phyloP scores from a whole-genome alignment of 2,329 filamentous ascomycete species.

The Fusarium fujikuroi region DNA sequence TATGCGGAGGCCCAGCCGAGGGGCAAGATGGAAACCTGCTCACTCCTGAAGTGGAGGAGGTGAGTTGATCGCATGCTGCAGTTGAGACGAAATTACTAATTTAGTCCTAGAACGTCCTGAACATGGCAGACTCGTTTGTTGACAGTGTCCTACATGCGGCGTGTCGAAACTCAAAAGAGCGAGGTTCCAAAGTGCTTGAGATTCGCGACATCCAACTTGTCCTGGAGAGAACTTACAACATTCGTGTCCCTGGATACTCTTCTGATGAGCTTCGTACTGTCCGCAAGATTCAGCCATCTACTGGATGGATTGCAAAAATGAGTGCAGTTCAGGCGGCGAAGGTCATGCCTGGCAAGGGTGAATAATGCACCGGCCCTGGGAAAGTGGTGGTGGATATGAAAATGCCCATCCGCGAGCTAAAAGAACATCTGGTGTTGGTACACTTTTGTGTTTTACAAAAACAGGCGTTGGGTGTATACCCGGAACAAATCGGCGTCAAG shows the following conservation, averaged over 20 bases:
- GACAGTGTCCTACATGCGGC: slow-evolving; percentile 89
- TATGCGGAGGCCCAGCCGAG: slow-evolving; percentile 82
- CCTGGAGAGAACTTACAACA: slow-evolving; percentile 87
- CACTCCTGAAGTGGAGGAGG: slow-evolving; percentile 95
- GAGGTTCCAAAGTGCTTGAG: slow-evolving; percentile 89
- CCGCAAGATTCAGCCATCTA: slow-evolving; percentile 88
- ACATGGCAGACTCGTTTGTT: slow-evolving; percentile 92
- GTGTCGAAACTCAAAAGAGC: slow-evolving; percentile 92
- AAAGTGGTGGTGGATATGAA: background rate
- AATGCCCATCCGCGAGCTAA: background rate
- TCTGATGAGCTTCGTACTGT: slow-evolving; percentile 95
- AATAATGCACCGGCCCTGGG: slow-evolving; percentile 47
- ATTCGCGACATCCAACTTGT: slow-evolving; percentile 87
- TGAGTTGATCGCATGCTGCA: slow-evolving; percentile 53
- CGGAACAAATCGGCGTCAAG: slow-evolving; percentile 34
- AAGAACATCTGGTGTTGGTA: background rate
- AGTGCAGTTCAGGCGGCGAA: slow-evolving; percentile 95
- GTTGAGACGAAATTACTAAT: slow-evolving; percentile 28
- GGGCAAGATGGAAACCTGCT: slow-evolving; percentile 80
- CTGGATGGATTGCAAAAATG: slow-evolving; percentile 96
- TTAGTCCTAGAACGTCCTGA: slow-evolving; percentile 77
- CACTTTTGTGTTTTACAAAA: slow-evolving; percentile 8
- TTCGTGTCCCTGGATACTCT: slow-evolving; percentile 92
- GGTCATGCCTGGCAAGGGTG: slow-evolving; percentile 72
- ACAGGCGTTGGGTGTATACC: slow-evolving; percentile 42